These are phyloP conservation scores for Picochlorum sp. DNA, from an alignment of 139 green algal species.

Conservation along the genomic window DNA sequence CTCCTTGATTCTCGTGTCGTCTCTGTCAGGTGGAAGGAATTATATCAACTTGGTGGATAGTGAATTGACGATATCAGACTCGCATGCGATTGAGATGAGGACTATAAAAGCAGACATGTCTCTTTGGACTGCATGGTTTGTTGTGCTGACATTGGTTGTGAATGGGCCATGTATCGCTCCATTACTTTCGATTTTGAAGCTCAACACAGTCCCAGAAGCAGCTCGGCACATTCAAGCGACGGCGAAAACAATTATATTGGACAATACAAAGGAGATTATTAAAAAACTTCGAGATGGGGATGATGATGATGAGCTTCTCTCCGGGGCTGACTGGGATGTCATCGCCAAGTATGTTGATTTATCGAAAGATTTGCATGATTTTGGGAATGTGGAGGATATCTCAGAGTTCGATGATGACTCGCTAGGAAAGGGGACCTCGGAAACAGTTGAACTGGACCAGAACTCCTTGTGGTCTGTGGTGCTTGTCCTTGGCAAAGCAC, in stretches of 20 bases:
- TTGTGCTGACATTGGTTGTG: constrained; percentile 77
- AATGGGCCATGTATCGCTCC: constrained; percentile 52
- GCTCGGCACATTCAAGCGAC: constrained; percentile 31
- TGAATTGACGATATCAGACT: neutral
- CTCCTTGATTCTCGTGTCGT: constrained; percentile 70
- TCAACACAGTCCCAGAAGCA: constrained; percentile 18
- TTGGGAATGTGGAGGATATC: neutral
- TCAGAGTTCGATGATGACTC: neutral
- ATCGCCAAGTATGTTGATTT: constrained; percentile 45
- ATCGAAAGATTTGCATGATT: neutral
- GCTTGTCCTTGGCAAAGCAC: no score
- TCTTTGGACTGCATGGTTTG: constrained; percentile 69
- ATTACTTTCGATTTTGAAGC: constrained; percentile 27
- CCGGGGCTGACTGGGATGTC: constrained; percentile 63
- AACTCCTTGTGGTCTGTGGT: no score
- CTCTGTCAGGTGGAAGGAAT: constrained; percentile 29
- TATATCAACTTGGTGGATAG: neutral
- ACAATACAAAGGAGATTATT: constrained; percentile 35
- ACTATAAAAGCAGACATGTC: constrained; percentile 41
- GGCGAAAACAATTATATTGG: constrained; percentile 40
- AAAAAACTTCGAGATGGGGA: constrained; percentile 34
- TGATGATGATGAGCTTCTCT: constrained; percentile 53
- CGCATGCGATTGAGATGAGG: no score
- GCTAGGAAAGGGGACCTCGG: neutral
- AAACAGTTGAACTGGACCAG: no score